Evolutionary conservation across 1,139 yeast genomes (phyloP), one percentile per base, ranked within the genome.

Genomic region (Zhuliangozyma parablackwelliae): DNA sequence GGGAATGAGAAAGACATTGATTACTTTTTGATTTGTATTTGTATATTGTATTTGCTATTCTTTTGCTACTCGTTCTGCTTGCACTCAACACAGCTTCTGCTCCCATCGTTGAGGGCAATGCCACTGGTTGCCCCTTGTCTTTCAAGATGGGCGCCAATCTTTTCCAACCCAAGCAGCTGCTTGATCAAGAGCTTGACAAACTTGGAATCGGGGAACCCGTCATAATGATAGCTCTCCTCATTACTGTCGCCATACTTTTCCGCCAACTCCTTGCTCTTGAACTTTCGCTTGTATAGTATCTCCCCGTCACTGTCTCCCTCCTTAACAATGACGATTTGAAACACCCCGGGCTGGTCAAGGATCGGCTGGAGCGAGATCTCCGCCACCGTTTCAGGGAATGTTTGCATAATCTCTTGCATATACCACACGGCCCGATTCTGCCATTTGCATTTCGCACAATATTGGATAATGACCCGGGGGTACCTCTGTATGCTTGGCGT

Each of bases 351-450:
- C 20, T 51, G 51, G 29, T 64, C 66, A 30, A 51, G 42, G n/a
- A 60, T 51, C 3, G 76, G 75, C 36, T 62, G 66, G 21, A 70
- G 50, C 5, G 72, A 53, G 5, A 70, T 54, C 29, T 69, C 74
- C 12, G 58, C 47, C n/a, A 68, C 53, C 12, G 56, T 56, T 7
- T 61, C 65, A 30, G 63, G 64, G 45, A 70, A 70, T 0, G 76
- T 70, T 50, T 67, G 72, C 5, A 70, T 49, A 1, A 70, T 47
- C 43, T 70, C 76, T 41, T 65, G 73, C 26, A 65, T 40, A 42
- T 70, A 70, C 76, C 76, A 70, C 2, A 69, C 56, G 4, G 75
- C 76, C 9, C 76, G 51, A 42, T 67, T 64, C 37, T 69, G 74
- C 76, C 76, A 70, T 46, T 70, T 70, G 49, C 76, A 70, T 44